These are phyloP conservation scores for Trametes elegans DNA, from an alignment of 768 basidiomycete species.

Conservation along the genomic window DNA sequence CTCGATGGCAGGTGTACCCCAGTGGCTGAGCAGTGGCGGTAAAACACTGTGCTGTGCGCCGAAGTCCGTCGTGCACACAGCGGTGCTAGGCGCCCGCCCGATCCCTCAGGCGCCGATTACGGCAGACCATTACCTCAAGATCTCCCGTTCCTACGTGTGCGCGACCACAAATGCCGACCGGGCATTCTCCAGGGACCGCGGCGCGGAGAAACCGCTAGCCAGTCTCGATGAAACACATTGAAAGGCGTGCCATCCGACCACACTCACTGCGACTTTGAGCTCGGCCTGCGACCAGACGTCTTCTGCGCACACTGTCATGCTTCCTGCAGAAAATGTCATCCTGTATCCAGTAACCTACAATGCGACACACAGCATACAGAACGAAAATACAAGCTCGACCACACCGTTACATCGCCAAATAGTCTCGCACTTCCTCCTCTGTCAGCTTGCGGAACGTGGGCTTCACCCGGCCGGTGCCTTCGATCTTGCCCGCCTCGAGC, in stretches of 20 bases:
- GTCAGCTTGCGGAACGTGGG: conserved; percentile 93
- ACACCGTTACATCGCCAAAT: conserved; percentile 68
- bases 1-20: no score
- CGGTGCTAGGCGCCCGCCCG: not conserved
- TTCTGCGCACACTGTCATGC: not conserved
- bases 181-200: no score
- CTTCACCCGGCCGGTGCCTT: conserved; percentile 53
- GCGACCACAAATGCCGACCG: no score
- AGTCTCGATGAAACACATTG: no score
- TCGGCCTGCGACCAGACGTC: no score
- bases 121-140: not conserved
- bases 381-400: conserved; percentile 15
- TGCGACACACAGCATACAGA: conserved; percentile 5
- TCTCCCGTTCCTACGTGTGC: no score
- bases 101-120: not conserved
- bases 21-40: not conserved
- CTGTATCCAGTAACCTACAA: conserved; percentile 15
- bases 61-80: no score
- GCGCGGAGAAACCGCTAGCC: no score
- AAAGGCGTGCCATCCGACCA: no score
- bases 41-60: no score
- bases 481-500: conserved; percentile 68
- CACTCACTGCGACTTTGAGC: not conserved
- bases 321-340: conserved; percentile 9
- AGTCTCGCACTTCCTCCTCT: conserved; percentile 97